Evolutionary conservation across 257 asterid species (phyloP).

Genomic region (Misopates orontium): DNA sequence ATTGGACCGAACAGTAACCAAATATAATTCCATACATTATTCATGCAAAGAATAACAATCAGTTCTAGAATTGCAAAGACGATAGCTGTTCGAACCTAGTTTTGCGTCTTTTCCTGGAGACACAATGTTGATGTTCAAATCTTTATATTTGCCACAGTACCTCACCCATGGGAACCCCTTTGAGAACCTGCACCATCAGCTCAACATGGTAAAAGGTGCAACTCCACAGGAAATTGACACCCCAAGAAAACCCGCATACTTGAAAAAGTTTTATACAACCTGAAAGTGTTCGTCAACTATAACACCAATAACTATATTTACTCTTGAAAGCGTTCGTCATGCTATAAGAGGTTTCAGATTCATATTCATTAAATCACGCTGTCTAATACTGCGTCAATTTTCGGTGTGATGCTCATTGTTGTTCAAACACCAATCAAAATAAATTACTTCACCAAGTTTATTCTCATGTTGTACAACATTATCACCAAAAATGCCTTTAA

Average conservation of each 20-base stretch:
- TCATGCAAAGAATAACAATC: not conserved
- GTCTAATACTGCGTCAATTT: not conserved
- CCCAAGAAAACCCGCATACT: not conserved
- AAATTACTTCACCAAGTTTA: not conserved
- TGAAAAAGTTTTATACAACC: not conserved
- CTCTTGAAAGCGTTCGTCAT: not conserved
- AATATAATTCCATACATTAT: not conserved
- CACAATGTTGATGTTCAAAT: constrained; percentile 63
- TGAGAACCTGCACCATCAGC: constrained; percentile 69
- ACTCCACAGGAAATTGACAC: not conserved
- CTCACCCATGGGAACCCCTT: constrained; percentile 95
- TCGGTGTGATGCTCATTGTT: not conserved
- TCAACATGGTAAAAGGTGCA: constrained; percentile 6
- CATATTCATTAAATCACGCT: not conserved
- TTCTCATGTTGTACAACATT: not conserved
- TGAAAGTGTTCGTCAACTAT: too few species aligned
- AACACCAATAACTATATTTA: too few species aligned
- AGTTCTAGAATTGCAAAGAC: constrained; percentile 7
- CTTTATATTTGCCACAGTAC: constrained; percentile 70
- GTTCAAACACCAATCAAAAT: not conserved
- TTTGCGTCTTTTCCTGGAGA: constrained; percentile 83
- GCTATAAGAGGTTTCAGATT: not conserved
- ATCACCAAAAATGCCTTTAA: not conserved
- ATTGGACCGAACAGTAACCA: constrained; percentile 8
- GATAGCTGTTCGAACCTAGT: constrained; percentile 53